Evolutionary conservation across 1,284 basidiomycete species (phyloP), one percentile per base, ranked within the genome.

Genomic region (Cryptococcus hybrid): DNA sequence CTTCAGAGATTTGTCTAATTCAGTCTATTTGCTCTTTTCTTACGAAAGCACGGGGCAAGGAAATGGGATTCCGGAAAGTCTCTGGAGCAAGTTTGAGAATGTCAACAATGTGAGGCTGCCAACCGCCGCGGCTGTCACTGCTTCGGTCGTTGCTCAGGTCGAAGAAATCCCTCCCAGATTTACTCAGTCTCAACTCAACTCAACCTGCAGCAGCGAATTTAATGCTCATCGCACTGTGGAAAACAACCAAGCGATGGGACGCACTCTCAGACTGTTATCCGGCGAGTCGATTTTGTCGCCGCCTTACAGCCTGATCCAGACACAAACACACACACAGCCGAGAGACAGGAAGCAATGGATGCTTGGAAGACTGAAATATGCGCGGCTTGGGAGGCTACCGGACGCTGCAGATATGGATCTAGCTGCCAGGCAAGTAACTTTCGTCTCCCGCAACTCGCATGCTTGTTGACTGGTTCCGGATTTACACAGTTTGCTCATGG

Each of bases 21-120:
- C 67, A 58, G 53, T 18, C 52, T 70, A 51, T 59, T 59, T 49
- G 47, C 67, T 50, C 52, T 65, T 43, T 55, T 62, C n/a, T 45
- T 51, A 51, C 53, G 51, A 64, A 59, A 12, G 69, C 18, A 42
- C 7, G 5, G 46, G 57, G 37, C 38, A 73, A 13, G 74, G 74
- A 1, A 71, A 70, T 48, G 73, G 74, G n/a, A 75, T 76, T 34
- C 74, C 74, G 0, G 73, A 73, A 45, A 56, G 61, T 30, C 59
- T 67, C 42, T 72, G 71, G 65, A 57, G 59, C 36, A 55, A 63
- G 47, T 64, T 69, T 47, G 69, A 67, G 18, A 58, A 50, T 24
- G 42, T 36, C 36, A 47, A 51, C 13, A 52, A 35, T 30, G 15
- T 35, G 38, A 39, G 47, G 39, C 34, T 57, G 12, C 59, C 59